These are phyloP conservation scores for Plantago major DNA, from an alignment of 257 asterid genomes.

Conservation along the genomic window DNA sequence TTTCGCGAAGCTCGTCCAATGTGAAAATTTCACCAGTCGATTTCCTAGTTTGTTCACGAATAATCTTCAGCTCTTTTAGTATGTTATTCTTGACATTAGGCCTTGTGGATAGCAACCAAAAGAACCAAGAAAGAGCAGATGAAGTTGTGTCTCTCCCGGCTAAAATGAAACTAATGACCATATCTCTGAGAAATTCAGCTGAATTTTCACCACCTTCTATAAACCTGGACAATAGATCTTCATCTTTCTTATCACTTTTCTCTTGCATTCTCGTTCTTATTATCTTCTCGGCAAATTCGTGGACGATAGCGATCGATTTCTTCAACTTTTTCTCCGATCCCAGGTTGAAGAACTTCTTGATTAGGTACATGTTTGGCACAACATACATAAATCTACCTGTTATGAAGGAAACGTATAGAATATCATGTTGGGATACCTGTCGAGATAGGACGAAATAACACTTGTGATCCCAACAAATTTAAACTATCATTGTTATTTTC, in stretches of 20 bases:
- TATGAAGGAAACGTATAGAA: neutral
- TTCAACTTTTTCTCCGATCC: conserved; percentile 60
- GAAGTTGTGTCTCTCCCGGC: conserved; percentile 96
- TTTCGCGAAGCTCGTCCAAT: conserved; percentile 65
- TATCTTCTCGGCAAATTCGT: conserved; percentile 63
- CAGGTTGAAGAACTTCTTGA: conserved; percentile 48
- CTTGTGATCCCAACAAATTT: no score
- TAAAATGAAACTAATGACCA: conserved; percentile 74
- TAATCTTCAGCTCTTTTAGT: conserved; percentile 35
- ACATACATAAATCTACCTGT: conserved; percentile 70
- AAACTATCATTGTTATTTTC: no score
- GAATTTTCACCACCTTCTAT: conserved; percentile 45
- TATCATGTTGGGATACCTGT: no score
- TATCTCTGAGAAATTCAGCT: conserved; percentile 57
- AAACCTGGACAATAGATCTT: conserved; percentile 73
- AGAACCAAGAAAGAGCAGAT: conserved; percentile 81
- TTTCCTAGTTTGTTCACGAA: conserved; percentile 30
- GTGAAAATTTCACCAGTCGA: conserved; percentile 31
- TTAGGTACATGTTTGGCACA: conserved; percentile 26
- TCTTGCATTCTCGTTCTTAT: conserved; percentile 54
- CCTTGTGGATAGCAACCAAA: conserved; percentile 61
- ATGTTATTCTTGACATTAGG: conserved; percentile 46
- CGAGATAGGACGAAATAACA: no score
- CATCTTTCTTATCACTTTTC: conserved; percentile 33
- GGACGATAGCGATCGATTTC: conserved; percentile 51